These are phyloP conservation scores for Nidula niveotomentosa DNA, from an alignment of 1,284 basidiomycete species.

Conservation along the genomic window DNA sequence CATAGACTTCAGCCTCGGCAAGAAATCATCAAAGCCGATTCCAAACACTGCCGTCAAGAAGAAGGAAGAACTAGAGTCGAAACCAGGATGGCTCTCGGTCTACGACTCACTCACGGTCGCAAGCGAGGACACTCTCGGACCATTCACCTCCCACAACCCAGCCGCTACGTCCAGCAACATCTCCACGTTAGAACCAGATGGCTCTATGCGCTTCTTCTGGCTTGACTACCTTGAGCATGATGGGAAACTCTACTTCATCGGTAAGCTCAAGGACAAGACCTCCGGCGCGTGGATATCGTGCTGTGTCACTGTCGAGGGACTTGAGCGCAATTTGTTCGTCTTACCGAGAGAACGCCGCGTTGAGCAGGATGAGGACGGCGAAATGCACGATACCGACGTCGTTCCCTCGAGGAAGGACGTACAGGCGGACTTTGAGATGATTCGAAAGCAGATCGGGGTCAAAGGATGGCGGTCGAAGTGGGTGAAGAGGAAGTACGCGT, in stretches of 20 bases:
- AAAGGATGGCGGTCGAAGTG: constrained; percentile 81
- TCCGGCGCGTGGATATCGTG: constrained; percentile 79
- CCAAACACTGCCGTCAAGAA: constrained; percentile 21
- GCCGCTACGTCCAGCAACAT: constrained; percentile 45
- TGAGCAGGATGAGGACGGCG: constrained; percentile 58
- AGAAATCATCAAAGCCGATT: constrained; percentile 9
- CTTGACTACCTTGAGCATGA: constrained; percentile 87
- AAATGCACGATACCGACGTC: constrained; percentile 74
- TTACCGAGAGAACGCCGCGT: constrained; percentile 74
- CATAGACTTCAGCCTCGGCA: constrained; percentile 21
- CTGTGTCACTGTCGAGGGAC: constrained; percentile 83
- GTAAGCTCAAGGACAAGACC: constrained; percentile 82
- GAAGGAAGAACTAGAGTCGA: constrained; percentile 47
- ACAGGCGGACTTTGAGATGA: constrained; percentile 81
- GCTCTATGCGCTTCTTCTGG: constrained; percentile 91
- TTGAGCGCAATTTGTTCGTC: constrained; percentile 95
- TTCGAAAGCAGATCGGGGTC: constrained; percentile 76
- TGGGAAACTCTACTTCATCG: constrained; percentile 80
- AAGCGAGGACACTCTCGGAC: constrained; percentile 49
- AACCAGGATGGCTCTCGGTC: constrained; percentile 74
- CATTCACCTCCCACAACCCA: constrained; percentile 36
- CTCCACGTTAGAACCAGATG: constrained; percentile 74
- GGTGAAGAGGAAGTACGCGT: constrained; percentile 92
- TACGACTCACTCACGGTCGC: constrained; percentile 67
- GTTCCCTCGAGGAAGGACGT: constrained; percentile 72